Conservation (phyloP, 192 early-diverging fungal species). For the Coemansia sp. region DNA sequence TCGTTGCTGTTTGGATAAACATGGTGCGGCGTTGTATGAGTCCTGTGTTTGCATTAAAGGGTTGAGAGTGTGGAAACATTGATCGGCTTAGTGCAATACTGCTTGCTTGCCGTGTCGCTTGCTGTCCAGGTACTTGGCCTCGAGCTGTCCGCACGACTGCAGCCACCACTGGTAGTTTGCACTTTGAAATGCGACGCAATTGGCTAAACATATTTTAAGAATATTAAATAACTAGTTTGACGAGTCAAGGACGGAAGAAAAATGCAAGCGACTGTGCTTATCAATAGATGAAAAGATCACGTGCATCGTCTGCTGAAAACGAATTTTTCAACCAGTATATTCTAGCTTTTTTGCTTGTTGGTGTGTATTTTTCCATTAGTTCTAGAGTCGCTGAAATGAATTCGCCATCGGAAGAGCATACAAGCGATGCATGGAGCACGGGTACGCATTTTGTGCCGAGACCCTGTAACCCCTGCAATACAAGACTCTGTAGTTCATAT, state of each 20-base stretch:
- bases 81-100: constrained; percentile 1
- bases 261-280: background rate
- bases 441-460: constrained; percentile 10
- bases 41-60: background rate
- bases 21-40: constrained; percentile 52
- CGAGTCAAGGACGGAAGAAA: background rate
- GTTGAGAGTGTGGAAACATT: background rate
- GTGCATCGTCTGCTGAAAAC: background rate
- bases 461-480: background rate
- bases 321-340: background rate
- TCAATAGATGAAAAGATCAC: constrained; percentile 2
- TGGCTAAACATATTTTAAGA: constrained; percentile 4
- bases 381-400: background rate
- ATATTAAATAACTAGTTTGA: background rate
- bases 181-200: constrained; percentile 1
- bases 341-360: background rate
- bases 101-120: background rate
- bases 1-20: constrained; percentile 88
- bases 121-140: background rate
- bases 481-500: background rate
- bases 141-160: too few relatives aligned
- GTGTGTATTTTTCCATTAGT: background rate
- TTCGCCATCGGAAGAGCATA: constrained; percentile 1
- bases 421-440: constrained; percentile 15
- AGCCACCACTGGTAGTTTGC: background rate